Evolutionary conservation across 345 rosid genomes (phyloP).

Genomic region (Bruguiera gymnorhiza): DNA sequence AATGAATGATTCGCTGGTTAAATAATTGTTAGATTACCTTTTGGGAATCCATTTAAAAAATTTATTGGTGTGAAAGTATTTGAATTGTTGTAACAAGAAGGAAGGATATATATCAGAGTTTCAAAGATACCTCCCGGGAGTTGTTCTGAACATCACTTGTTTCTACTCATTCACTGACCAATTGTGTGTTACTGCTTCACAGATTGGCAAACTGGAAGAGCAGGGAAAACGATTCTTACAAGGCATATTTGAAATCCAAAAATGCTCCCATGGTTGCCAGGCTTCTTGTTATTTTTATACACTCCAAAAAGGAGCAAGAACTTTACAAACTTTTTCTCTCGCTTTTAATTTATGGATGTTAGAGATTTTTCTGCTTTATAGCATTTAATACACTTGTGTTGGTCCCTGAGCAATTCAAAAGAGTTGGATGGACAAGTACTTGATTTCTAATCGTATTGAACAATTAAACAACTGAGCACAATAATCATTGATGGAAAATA

Average conservation of each 20-base stretch:
- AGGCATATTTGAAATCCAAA: slow-evolving; percentile 65
- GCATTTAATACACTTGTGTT: background rate
- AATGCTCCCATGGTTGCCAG: slow-evolving; percentile 54
- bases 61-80: no score
- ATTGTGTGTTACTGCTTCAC: slow-evolving; percentile 18
- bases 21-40: no score
- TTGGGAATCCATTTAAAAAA: no score
- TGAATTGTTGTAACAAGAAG: background rate
- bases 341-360: background rate
- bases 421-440: no score
- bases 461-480: no score
- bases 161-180: slow-evolving; percentile 4
- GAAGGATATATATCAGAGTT: background rate
- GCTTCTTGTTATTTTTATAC: slow-evolving; percentile 48
- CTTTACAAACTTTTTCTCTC: background rate
- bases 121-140: background rate
- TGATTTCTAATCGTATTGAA: no score
- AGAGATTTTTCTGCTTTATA: background rate
- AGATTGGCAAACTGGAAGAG: slow-evolving; percentile 72
- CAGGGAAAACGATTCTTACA: slow-evolving; percentile 54
- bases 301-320: slow-evolving; percentile 48
- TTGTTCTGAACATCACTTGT: background rate
- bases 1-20: no score
- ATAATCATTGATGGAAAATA: no score
- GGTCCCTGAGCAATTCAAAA: no score